These are phyloP conservation scores for Sclerotinia sclerotiorum DNA, from an alignment of 2,329 filamentous ascomycete species.

Conservation along the genomic window DNA sequence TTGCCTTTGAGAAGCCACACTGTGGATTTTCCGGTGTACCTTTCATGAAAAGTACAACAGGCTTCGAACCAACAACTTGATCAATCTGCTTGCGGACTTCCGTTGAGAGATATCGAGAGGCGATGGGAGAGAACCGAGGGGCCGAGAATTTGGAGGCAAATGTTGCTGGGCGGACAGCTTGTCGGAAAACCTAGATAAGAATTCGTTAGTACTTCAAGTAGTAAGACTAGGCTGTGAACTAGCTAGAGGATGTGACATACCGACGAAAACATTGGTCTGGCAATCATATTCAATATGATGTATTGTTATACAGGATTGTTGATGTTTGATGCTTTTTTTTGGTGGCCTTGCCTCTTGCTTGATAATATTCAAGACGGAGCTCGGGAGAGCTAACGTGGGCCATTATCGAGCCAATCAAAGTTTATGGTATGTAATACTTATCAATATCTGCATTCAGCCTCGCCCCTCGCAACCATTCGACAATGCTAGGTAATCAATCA, in stretches of 20 bases:
- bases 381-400: background rate
- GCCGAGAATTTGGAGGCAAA: conserved; percentile 37
- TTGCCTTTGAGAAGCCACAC: conserved; percentile 93
- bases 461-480: background rate
- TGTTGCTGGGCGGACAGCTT: conserved; percentile 44
- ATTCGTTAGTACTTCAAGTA: conserved; percentile 24
- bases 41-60: conserved; percentile 99
- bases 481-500: too few relatives aligned
- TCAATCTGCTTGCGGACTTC: conserved; percentile 83
- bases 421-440: conserved; percentile 3
- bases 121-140: conserved; percentile 35
- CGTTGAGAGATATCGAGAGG: conserved; percentile 69
- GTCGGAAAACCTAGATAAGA: conserved; percentile 46
- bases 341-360: conserved; percentile 15
- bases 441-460: conserved; percentile 18
- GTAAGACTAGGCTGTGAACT: too few relatives aligned
- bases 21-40: conserved; percentile 94
- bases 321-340: conserved; percentile 17
- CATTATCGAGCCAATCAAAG: conserved; percentile 8
- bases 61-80: conserved; percentile 81
- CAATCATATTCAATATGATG: conserved; percentile 33
- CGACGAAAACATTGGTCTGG: conserved; percentile 37
- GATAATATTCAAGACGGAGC: conserved; percentile 14
- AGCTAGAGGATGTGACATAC: conserved; percentile 25
- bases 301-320: conserved; percentile 5